Evolutionary conservation across 495 filamentous ascomycete species (phyloP).

Genomic region (Trichodelitschia bisporula): DNA sequence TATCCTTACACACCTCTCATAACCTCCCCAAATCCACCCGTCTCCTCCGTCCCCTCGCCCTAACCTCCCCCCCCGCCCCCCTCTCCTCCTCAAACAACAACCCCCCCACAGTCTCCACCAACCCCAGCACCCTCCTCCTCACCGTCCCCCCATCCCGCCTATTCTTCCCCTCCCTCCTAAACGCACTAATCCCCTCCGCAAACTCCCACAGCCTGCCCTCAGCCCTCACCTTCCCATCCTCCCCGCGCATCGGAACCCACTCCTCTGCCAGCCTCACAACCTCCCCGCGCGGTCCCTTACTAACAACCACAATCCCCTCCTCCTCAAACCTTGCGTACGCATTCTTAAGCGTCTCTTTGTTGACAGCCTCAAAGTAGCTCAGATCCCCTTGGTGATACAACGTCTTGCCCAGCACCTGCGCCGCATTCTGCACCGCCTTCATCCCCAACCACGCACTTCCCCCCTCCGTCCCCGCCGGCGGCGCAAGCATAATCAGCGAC

Average conservation of each 20-base stretch:
- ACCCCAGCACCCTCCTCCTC: constrained; percentile 47
- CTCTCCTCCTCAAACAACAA: constrained; percentile 19
- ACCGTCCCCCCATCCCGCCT: constrained; percentile 78
- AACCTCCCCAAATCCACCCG: too few relatives aligned
- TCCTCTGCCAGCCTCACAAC: constrained; percentile 40
- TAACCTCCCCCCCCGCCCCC: too few relatives aligned
- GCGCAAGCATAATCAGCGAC: constrained; percentile 61
- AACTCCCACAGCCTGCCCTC: constrained; percentile 71
- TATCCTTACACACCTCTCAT: too few relatives aligned
- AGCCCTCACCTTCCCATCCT: constrained; percentile 30
- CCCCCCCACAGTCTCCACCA: constrained; percentile 38
- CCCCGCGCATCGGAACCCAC: constrained; percentile 51
- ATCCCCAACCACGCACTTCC: constrained; percentile 44
- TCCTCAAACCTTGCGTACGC: constrained; percentile 71
- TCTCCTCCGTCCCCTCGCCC: too few relatives aligned
- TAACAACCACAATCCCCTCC: constrained; percentile 61
- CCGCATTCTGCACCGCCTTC: constrained; percentile 53
- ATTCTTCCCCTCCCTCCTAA: constrained; percentile 83
- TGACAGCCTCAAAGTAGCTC: constrained; percentile 91
- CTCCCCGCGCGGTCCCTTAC: constrained; percentile 34
- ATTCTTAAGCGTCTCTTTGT: constrained; percentile 91
- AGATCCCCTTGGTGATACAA: constrained; percentile 94
- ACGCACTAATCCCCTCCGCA: constrained; percentile 61
- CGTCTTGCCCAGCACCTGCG: constrained; percentile 83
- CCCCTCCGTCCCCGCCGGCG: constrained; percentile 31